phyloP scores from a whole-genome alignment of 2,329 filamentous ascomycete genomes.

The Colletotrichum chrysophilum region DNA sequence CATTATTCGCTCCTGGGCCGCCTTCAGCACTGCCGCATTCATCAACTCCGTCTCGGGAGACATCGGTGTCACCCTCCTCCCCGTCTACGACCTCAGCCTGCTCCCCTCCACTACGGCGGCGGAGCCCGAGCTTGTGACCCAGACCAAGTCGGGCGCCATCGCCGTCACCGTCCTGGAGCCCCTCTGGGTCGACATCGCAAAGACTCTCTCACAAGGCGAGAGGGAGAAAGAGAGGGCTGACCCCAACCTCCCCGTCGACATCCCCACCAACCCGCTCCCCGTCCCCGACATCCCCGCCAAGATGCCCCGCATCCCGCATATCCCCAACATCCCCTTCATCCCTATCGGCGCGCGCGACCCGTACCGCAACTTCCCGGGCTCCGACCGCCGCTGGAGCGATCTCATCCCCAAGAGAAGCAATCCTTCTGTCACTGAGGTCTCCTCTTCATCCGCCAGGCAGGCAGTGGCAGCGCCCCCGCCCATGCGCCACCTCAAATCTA shows the following conservation, averaged over 20 bases:
- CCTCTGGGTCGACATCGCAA: slow-evolving; percentile 39
- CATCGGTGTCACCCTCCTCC: slow-evolving; percentile 45
- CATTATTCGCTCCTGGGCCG: slow-evolving; percentile 42
- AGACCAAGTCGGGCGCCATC: slow-evolving; percentile 48
- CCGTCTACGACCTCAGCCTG: slow-evolving; percentile 41
- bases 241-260: slow-evolving; percentile 21
- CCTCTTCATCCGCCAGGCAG: not conserved
- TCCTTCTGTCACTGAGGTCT: not conserved
- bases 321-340: not conserved
- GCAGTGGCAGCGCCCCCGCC: slow-evolving; percentile 15
- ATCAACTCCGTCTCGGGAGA: slow-evolving; percentile 47
- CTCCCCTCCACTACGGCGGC: slow-evolving; percentile 12
- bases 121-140: slow-evolving; percentile 41
- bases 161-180: slow-evolving; percentile 47
- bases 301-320: slow-evolving; percentile 1
- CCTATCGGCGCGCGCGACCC: slow-evolving; percentile 21
- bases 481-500: slow-evolving; percentile 41
- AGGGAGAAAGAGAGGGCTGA: slow-evolving; percentile 3
- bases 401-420: not conserved
- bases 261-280: slow-evolving; percentile 16
- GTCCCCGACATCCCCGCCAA: slow-evolving; percentile 1
- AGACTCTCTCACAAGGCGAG: slow-evolving; percentile 5
- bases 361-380: slow-evolving; percentile 22
- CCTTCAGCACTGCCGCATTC: slow-evolving; percentile 39
- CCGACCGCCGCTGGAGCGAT: not conserved